These are phyloP conservation scores for Alternaria brassicicola DNA, from an alignment of 2,329 filamentous ascomycete species.

Conservation along the genomic window DNA sequence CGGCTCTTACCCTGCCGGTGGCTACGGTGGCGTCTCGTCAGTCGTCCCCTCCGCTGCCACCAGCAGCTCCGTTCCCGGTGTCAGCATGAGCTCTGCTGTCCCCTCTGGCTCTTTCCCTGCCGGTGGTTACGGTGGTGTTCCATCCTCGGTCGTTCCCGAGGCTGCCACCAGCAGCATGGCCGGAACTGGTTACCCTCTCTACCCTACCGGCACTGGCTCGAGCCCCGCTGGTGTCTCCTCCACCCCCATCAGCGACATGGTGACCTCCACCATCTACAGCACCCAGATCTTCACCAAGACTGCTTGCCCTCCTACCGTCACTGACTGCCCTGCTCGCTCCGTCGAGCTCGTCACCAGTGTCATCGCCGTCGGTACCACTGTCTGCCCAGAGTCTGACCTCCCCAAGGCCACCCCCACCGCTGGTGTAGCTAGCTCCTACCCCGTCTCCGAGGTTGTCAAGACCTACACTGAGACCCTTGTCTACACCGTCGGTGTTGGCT, in stretches of 20 bases:
- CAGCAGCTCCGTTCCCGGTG: conserved; percentile 1
- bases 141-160: conserved; percentile 2
- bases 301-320: conserved; percentile 11
- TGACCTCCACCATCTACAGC: conserved; percentile 52
- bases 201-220: conserved; percentile 43
- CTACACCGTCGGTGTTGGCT: conserved; percentile 50
- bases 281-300: conserved; percentile 50
- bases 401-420: conserved; percentile 21
- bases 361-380: conserved; percentile 51
- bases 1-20: not conserved
- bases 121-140: not conserved
- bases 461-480: conserved; percentile 52
- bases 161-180: conserved; percentile 5
- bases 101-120: conserved; percentile 22
- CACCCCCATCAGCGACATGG: conserved; percentile 46
- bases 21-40: not conserved
- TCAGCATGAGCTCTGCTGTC: conserved; percentile 31
- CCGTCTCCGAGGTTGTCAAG: conserved; percentile 37
- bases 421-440: conserved; percentile 25
- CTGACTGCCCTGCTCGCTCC: conserved; percentile 26
- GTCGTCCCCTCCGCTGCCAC: conserved; percentile 5
- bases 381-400: conserved; percentile 47
- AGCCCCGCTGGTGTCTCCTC: conserved; percentile 30
- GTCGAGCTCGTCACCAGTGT: conserved; percentile 49
- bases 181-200: conserved; percentile 20